phyloP scores from a whole-genome alignment of 176 grass and related monocot genomes.

The Secale cereale region DNA sequence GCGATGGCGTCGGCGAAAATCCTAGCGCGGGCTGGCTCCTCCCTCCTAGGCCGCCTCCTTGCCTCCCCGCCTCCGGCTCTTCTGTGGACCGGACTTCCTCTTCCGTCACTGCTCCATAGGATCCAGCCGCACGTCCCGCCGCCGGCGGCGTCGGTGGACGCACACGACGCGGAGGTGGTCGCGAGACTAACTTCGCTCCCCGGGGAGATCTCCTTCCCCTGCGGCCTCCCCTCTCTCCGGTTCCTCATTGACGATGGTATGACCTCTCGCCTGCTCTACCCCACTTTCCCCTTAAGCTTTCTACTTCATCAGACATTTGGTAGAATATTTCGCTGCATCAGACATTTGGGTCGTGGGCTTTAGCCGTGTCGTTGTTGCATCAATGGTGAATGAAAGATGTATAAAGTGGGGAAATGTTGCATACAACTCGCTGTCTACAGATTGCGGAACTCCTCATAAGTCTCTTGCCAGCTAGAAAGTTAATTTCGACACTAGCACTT shows the following conservation, averaged over 20 bases:
- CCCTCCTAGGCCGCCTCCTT: conserved; percentile 61
- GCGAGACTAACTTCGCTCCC: conserved; percentile 40
- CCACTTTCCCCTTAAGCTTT: background rate
- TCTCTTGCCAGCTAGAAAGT: background rate
- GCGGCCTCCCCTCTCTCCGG: conserved; percentile 70
- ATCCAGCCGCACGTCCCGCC: conserved; percentile 26
- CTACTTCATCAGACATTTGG: background rate
- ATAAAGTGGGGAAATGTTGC: background rate
- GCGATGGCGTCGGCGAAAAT: conserved; percentile 62
- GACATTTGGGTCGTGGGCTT: background rate
- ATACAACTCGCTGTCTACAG: background rate
- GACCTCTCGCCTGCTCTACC: background rate
- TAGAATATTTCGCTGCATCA: background rate
- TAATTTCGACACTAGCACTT: background rate
- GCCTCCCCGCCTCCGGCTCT: conserved; percentile 19
- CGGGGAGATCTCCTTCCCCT: conserved; percentile 56
- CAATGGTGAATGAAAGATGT: background rate
- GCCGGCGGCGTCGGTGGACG: background rate
- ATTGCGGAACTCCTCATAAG: background rate
- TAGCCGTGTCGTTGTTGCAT: background rate
- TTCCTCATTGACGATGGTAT: conserved; percentile 82
- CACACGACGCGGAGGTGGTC: conserved; percentile 41
- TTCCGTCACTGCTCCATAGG: conserved; percentile 29
- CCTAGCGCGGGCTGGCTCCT: conserved; percentile 58
- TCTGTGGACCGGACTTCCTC: conserved; percentile 24